These are phyloP conservation scores for Phytophthora syringae DNA, from an alignment of 352 stramenopile species.

Conservation along the genomic window DNA sequence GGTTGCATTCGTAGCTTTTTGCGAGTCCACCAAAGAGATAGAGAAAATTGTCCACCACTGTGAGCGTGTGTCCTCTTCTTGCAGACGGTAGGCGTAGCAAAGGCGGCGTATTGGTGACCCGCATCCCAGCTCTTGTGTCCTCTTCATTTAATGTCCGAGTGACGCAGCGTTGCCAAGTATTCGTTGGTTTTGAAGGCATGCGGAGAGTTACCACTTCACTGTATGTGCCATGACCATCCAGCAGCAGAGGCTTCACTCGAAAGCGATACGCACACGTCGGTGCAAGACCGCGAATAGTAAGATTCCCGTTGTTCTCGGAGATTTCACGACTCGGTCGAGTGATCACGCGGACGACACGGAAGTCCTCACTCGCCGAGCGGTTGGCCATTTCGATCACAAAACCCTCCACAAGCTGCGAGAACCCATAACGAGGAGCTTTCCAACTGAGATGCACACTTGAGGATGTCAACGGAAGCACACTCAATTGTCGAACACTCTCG, in stretches of 20 bases:
- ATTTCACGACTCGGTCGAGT: constrained; percentile 14
- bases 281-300: constrained; percentile 35
- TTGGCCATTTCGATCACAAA: constrained; percentile 73
- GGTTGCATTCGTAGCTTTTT: constrained; percentile 66
- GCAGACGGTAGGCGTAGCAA: constrained; percentile 52
- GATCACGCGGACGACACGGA: constrained; percentile 48
- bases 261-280: constrained; percentile 56
- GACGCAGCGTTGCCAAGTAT: constrained; percentile 56
- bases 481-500: constrained; percentile 38
- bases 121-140: constrained; percentile 39
- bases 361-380: constrained; percentile 62
- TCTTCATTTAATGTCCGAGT: constrained; percentile 43
- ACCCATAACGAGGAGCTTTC: constrained; percentile 45
- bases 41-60: constrained; percentile 49
- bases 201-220: constrained; percentile 41
- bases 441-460: constrained; percentile 50
- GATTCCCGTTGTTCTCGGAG: constrained; percentile 14
- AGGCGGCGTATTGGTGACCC: constrained; percentile 34
- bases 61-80: constrained; percentile 67
- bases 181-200: constrained; percentile 41
- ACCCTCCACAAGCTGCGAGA: constrained; percentile 46
- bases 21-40: constrained; percentile 74
- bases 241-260: constrained; percentile 57
- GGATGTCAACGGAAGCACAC: constrained; percentile 31
- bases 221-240: constrained; percentile 42